These are phyloP conservation scores for Fusarium sacchari DNA, from an alignment of 2,329 filamentous ascomycete genomes.

Conservation along the genomic window DNA sequence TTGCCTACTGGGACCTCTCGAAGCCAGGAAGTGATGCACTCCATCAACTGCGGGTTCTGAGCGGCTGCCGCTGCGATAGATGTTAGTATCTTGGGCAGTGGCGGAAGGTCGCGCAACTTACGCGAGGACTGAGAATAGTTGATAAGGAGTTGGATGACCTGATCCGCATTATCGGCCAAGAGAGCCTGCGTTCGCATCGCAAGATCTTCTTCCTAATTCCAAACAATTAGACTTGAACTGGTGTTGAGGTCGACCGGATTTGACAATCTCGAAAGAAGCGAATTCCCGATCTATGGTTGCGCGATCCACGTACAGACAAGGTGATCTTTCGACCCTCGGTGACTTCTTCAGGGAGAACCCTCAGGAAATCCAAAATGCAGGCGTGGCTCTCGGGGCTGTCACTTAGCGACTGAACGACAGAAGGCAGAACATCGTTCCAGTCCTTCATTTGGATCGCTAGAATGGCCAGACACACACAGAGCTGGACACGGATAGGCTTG, in stretches of 20 bases:
- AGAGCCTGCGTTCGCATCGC: conserved; percentile 85
- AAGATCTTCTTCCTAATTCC: conserved; percentile 92
- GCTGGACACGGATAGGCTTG: conserved; percentile 85
- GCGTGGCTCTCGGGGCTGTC: conserved; percentile 81
- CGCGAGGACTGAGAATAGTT: conserved; percentile 93
- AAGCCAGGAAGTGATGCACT: conserved; percentile 97
- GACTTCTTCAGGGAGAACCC: conserved; percentile 97
- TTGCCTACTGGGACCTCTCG: conserved; percentile 87
- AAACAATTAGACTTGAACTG: conserved; percentile 52
- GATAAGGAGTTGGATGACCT: conserved; percentile 87
- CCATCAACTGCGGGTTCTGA: conserved; percentile 88
- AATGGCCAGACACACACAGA: conserved; percentile 94
- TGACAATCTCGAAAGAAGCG: conserved; percentile 48
- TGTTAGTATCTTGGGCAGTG: conserved; percentile 27
- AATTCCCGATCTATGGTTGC: conserved; percentile 56
- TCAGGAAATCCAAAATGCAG: conserved; percentile 94
- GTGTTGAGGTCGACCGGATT: conserved; percentile 50
- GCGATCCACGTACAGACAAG: conserved; percentile 91
- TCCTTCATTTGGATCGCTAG: conserved; percentile 95
- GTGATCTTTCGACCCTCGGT: conserved; percentile 99
- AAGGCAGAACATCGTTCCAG: conserved; percentile 92
- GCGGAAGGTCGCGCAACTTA: conserved; percentile 56
- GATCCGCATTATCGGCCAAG: conserved; percentile 86
- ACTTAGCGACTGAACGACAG: conserved; percentile 82
- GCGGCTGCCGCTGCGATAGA: conserved; percentile 71